Conservation (phyloP, 2,329 filamentous ascomycete genomes). For the Colletotrichum chlorophyti region DNA sequence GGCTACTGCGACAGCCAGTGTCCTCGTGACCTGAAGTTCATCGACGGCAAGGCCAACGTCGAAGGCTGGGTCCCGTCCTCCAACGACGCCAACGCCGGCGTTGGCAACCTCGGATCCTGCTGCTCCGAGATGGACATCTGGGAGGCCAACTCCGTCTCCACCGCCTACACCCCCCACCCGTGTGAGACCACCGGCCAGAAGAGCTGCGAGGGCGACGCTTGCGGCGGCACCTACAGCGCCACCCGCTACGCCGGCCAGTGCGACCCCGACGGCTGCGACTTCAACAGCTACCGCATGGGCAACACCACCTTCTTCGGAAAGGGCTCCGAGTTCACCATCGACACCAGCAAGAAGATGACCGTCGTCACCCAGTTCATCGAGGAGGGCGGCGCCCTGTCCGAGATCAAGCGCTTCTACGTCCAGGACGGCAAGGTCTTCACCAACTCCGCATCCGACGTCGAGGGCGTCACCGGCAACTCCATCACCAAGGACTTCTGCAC, state of each 20-base stretch:
- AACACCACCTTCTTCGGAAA: constrained; percentile 67
- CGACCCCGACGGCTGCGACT: constrained; percentile 75
- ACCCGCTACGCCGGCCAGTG: constrained; percentile 68
- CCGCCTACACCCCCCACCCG: constrained; percentile 70
- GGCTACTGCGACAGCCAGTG: constrained; percentile 61
- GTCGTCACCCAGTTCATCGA: constrained; percentile 70
- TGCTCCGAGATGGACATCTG: constrained; percentile 70
- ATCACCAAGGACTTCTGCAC: constrained; percentile 67
- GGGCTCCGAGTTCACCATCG: constrained; percentile 58
- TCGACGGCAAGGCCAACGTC: constrained; percentile 61
- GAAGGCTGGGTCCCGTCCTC: constrained; percentile 57
- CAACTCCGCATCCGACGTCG: constrained; percentile 54
- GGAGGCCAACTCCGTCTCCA: constrained; percentile 71
- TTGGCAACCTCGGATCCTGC: constrained; percentile 60
- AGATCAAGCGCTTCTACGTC: constrained; percentile 71
- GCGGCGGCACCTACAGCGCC: constrained; percentile 59
- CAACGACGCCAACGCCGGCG: constrained; percentile 61
- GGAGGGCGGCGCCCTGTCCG: constrained; percentile 57
- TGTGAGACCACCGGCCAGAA: constrained; percentile 59
- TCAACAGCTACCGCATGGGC: constrained; percentile 73
- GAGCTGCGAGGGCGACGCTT: constrained; percentile 57
- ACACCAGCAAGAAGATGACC: constrained; percentile 66
- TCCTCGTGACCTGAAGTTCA: constrained; percentile 62
- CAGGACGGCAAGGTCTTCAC: constrained; percentile 66
- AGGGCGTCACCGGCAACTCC: constrained; percentile 47